A percentile compares a stretch with the other conserved stretches of the same genome.
Evolutionary conservation across 192 early-diverging fungal genomes (phyloP).

Genomic region (Coemansia sp.): DNA sequence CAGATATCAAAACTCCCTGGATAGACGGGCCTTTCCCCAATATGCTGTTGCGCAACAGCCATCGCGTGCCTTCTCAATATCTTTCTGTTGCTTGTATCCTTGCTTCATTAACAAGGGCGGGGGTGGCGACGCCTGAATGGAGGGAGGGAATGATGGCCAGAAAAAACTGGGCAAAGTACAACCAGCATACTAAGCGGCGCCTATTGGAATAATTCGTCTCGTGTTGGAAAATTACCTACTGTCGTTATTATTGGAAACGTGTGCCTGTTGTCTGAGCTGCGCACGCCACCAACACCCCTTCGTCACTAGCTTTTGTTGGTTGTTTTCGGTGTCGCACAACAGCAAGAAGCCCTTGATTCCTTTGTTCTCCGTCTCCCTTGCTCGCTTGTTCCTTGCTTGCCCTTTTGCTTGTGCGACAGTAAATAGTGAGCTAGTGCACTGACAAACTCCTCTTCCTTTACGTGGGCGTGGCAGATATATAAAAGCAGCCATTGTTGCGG

Average conservation of each 20-base stretch:
- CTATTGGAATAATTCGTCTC: not conserved
- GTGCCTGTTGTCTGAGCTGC: not conserved
- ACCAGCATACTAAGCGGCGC: not conserved
- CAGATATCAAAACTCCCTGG: not conserved
- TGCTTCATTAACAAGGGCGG: constrained; percentile 7
- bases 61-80: not conserved
- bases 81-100: not conserved
- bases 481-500: not conserved
- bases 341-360: not conserved
- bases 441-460: not conserved
- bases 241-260: too few relatives aligned
- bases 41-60: not conserved
- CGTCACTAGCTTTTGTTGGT: not conserved
- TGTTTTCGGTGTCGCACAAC: constrained; percentile 10
- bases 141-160: not conserved
- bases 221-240: too few relatives aligned
- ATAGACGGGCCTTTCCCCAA: not conserved
- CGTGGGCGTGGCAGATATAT: not conserved
- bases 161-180: not conserved
- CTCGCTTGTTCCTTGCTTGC: not conserved
- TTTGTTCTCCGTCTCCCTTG: constrained; percentile 14
- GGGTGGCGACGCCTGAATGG: constrained; percentile 7
- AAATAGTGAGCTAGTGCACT: constrained; percentile 2
- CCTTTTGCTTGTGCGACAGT: constrained; percentile 1
- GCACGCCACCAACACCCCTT: not conserved